Base-by-base conservation (phyloP, 805 yeast species). In the Hanseniaspora occidentalis region DNA sequence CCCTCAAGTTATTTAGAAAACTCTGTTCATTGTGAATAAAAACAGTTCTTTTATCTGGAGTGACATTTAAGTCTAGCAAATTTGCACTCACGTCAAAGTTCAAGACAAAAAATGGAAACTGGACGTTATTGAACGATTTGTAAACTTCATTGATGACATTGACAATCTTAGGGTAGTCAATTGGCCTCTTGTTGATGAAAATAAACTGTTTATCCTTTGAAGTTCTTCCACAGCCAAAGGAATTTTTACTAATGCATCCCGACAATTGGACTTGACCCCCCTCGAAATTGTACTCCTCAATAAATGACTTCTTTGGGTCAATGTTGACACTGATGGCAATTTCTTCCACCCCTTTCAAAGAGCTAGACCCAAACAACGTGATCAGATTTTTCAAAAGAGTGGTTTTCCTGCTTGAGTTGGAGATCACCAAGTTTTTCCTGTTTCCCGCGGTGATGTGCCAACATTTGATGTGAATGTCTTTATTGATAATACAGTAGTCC, bases 31-130 rank as follows among this genome's bases (percentile, higher is more conserved):
- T 66, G 43, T 79, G 85, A 2, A 86, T 53, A 50, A 83, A 53
- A 2, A 88, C 67, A 2, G 76, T 72, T 39, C 89, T 66, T 54
- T 92, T 92, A 56, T 92, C 96, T 0, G 98, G 97, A 0, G 95
- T 79, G 1, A 92, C 82, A 57, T 92, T 92, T 16, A 92, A 68
- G 59, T 92, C 98, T n/a, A 79, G 45, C 29, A 65, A 62, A 20
- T 53, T 50, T 0, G 81, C 66, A 31, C 71, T 67, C 5, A 84
- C 53, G 11, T 52, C 50, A 17, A 92, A 48, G 56, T 92, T 68
- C 2, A 84, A 49, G 2, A 85, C 65, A 37, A 82, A 65, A 9
- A 75, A 72, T 0, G 97, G 97, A 39, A 55, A 69, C 51, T 86
- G 96, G 3, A 77, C 64, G 49, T 74, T 70, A 48, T 86, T 88